Evolutionary conservation across 345 rosid species (phyloP).

Genomic region (Arabidopsis thaliana): TAIR10.1 NC_003075.7:2673001-2673500

Average conservation of each 20-base stretch:
- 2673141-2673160: conserved; percentile 84
- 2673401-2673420: conserved; percentile 8
- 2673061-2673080: conserved; percentile 38
- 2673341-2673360: conserved; percentile 50
- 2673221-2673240: conserved; percentile 35
- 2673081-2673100: conserved; percentile 65
- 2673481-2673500: too few relatives aligned
- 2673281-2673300: conserved; percentile 49
- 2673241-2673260: conserved; percentile 54
- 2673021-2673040: conserved; percentile 64
- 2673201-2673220: conserved; percentile 31
- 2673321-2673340: conserved; percentile 9
- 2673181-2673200: conserved; percentile 44
- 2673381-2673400: conserved; percentile 14
- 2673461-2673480: too few relatives aligned
- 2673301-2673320: conserved; percentile 42
- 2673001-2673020: conserved; percentile 58
- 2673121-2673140: conserved; percentile 71
- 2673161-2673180: conserved; percentile 43
- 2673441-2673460: too few relatives aligned
- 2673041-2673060: conserved; percentile 48
- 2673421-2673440: neutral
- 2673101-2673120: conserved; percentile 56
- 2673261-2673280: conserved; percentile 51
- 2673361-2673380: neutral